phyloP scores from a whole-genome alignment of 768 basidiomycete genomes.

The Glaciozyma martinii region DNA sequence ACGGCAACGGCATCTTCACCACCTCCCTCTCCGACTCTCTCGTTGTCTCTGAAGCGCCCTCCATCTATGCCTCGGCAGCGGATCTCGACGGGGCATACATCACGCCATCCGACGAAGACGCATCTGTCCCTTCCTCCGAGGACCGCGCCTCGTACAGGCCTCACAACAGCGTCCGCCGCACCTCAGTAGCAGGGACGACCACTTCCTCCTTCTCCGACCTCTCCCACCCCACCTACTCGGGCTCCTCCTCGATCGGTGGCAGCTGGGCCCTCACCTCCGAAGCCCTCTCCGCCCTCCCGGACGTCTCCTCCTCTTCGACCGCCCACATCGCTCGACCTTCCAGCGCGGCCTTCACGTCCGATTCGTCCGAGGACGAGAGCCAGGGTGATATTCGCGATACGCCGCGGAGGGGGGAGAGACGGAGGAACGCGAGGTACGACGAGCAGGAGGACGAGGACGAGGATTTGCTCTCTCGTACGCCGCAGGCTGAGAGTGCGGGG shows the following conservation, averaged over 20 bases:
- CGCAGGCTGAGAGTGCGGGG: background rate
- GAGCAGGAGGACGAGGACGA: constrained; percentile 6
- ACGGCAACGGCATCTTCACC: constrained; percentile 10
- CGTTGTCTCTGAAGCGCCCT: background rate
- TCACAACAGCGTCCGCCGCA: background rate
- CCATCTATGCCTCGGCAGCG: too few relatives aligned
- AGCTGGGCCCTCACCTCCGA: constrained; percentile 13
- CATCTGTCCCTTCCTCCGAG: too few relatives aligned
- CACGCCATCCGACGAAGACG: background rate
- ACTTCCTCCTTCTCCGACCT: background rate
- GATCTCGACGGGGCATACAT: background rate
- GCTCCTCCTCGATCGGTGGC: background rate
- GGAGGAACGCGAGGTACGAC: background rate
- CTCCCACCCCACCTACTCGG: background rate
- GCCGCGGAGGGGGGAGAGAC: background rate
- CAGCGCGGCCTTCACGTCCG: constrained; percentile 7
- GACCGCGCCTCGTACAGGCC: background rate
- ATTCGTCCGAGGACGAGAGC: constrained; percentile 4
- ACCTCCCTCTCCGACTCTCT: background rate
- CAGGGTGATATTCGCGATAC: background rate
- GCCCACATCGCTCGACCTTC: background rate
- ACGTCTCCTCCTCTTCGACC: background rate
- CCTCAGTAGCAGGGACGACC: too few relatives aligned
- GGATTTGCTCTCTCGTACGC: background rate
- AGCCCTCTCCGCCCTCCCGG: constrained; percentile 5